Evolutionary conservation across 257 asterid species (phyloP), one percentile per base, ranked within the genome.

Genomic region (Rauvolfia tetraphylla): DNA sequence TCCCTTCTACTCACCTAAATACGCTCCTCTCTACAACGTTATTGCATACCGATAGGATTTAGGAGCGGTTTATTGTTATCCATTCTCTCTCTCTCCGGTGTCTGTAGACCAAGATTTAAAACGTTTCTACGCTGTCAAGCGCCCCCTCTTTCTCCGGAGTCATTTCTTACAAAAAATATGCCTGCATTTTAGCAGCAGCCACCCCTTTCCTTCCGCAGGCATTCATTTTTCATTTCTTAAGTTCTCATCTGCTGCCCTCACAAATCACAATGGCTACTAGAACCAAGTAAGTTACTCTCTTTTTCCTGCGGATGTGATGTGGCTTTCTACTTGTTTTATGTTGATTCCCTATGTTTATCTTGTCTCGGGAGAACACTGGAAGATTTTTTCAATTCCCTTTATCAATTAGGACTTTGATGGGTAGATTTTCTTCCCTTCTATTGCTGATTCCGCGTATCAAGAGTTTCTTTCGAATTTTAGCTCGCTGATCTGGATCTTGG

Each of bases 231-330:
- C 39, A 29, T 44, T 65, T 57, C 53, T 75, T 70, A 20, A 38
- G 13, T 44, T 75, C 72, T 74, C 70, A 44, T 38, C 2, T 69
- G 48, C 56, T 57, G 41, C 71, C 61, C 77, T 41, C 68, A 22
- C 71, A 18, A 82, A 72, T 41, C 44, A 14, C 51, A 83, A 92
- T 93, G 97, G 85, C 97, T 83, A 69, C 90, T 79, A 92, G 89
- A 85, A 75, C 96, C 86, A 93, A 83, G 98, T 93, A 79, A 89
- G 96, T 84, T 11, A 6, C 33, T 77, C 13, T n/a, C 53, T 77
- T 15, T 77, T 20, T 83, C 75, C 71, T 75, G 77, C 62, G 23
- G 75, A 83, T 83, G 80, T 83, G 82, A 27, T 82, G 74, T 83
- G 81, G 75, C 18, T 18, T 25, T 53, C 10, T 54, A 5, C 5